Base-by-base conservation (phyloP, 495 filamentous ascomycete genomes). In the Glonium stellatum region DNA sequence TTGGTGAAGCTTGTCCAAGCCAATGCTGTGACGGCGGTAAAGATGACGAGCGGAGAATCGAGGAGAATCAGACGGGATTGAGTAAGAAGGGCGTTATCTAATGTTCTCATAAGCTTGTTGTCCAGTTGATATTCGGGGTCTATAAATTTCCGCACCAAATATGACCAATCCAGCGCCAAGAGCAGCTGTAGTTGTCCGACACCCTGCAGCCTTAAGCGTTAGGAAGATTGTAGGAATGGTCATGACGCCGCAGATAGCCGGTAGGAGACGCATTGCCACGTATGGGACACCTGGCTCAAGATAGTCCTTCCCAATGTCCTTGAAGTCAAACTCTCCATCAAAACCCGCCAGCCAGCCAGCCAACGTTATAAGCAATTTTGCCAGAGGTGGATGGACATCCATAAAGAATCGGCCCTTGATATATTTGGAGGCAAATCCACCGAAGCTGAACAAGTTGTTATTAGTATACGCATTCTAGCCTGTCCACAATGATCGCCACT, bases 301-400 rank as follows among this genome's bases (percentile, higher is more conserved):
- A 68, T 98, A 98, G 70, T 98, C 93, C 77, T 97, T 97, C 67
- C 93, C 93, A 78, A 98, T 98, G 66, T 98, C 95, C 78, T 98
- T 98, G 79, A 98, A 98, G 71, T 98, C 93, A 61, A 98, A 98
- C 48, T 88, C 80, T 52, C 93, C 93, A 72, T 97, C 82, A 69
- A 97, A 98, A 22, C 95, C 93, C 63, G 92, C 93, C 52, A 97
- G 75, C 87, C 87, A 98, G 53, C 93, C 93, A 62, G 92, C 91
- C 44, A 98, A 84, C 44, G 93, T 96, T 61, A 98, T 87, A 64
- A 98, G 83, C 60, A 98, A 77, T 76, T 98, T 98, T 52, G 93
- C 93, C 9, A 98, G 81, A n/a, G 93, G 93, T 15, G 93, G 93
- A 68, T 98, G 93, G 4, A 98, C 93, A 69, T 98, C 93, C 93